A percentile compares a stretch with the other conserved stretches of the same genome.
phyloP scores from a whole-genome alignment of 371 early-diverging fungal genomes.

The Circinella umbellata region DNA sequence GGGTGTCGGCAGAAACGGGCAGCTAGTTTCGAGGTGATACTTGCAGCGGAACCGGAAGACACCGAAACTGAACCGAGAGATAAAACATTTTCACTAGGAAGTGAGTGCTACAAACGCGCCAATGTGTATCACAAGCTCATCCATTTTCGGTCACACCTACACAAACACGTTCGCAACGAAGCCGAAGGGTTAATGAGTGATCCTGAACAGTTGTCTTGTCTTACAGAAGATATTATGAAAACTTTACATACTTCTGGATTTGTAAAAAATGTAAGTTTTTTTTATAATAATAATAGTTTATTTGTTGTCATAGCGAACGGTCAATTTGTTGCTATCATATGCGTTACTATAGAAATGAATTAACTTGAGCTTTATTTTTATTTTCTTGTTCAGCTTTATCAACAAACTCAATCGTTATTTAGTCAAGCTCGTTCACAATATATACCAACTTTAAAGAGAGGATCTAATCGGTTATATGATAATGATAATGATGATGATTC shows the following conservation, averaged over 20 bases:
- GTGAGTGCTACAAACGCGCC: conserved; percentile 27
- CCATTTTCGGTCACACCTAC: conserved; percentile 26
- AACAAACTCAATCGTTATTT: conserved; percentile 4
- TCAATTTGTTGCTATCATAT: too few species aligned
- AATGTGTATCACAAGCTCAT: conserved; percentile 27
- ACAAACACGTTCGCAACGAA: conserved; percentile 21
- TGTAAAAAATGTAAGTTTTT: conserved; percentile 8
- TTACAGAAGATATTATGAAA: conserved; percentile 8
- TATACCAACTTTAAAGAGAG: background rate
- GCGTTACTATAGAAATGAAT: too few species aligned
- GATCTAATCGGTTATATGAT: background rate
- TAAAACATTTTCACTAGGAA: conserved; percentile 19
- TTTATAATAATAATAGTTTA: too few species aligned
- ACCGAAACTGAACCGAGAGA: conserved; percentile 14
- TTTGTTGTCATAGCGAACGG: too few species aligned
- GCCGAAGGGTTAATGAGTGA: conserved; percentile 10
- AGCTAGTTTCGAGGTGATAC: conserved; percentile 12
- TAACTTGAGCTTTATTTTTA: background rate
- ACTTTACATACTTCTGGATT: conserved; percentile 14
- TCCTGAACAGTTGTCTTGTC: background rate
- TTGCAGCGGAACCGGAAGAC: conserved; percentile 14
- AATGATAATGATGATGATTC: conserved; percentile 5
- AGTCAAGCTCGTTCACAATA: background rate
- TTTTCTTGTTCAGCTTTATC: conserved; percentile 4
- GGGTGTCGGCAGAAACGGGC: conserved; percentile 25